Percentiles rank a stretch among this genome's conserved stretches.
Conservation (phyloP, 257 asterid genomes). For the Nicotiana benthamiana region DNA sequence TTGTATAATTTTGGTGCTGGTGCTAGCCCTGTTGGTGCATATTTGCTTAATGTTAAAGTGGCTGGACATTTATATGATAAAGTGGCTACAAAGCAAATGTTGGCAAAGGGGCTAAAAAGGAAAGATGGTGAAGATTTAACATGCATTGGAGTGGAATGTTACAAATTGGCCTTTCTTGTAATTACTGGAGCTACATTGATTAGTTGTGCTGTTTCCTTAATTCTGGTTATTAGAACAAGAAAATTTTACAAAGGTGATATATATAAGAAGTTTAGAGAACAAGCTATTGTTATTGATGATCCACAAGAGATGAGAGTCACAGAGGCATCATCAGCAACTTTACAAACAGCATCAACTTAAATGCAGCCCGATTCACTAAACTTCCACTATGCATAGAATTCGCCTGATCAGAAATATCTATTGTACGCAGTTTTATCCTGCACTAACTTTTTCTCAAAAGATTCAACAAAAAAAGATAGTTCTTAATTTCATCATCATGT, state of each 20-base stretch:
- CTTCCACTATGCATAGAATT: no score
- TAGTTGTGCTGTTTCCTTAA: conserved; percentile 25
- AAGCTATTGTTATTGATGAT: conserved; percentile 7
- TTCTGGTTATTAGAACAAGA: conserved; percentile 46
- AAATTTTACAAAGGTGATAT: conserved; percentile 48
- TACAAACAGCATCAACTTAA: not conserved
- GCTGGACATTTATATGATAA: conserved; percentile 47
- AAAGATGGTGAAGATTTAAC: conserved; percentile 30
- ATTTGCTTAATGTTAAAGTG: conserved; percentile 39
- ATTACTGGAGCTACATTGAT: conserved; percentile 35
- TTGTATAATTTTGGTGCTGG: conserved; percentile 44
- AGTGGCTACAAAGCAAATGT: conserved; percentile 37
- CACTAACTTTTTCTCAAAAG: not conserved
- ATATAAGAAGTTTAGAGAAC: conserved; percentile 44
- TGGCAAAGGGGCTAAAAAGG: conserved; percentile 24
- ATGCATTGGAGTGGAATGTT: conserved; percentile 42
- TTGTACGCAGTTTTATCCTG: no score
- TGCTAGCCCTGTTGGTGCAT: conserved; percentile 49
- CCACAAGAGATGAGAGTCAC: not conserved
- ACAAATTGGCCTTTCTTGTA: conserved; percentile 36
- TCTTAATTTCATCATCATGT: not conserved
- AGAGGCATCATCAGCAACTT: not conserved
- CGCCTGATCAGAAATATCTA: no score
- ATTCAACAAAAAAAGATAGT: not conserved
- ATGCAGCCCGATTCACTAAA: no score